Evolutionary conservation across 208 protist genomes (phyloP), one percentile per base, ranked within the genome.

Genomic region (Trypanosoma boissoni): DNA sequence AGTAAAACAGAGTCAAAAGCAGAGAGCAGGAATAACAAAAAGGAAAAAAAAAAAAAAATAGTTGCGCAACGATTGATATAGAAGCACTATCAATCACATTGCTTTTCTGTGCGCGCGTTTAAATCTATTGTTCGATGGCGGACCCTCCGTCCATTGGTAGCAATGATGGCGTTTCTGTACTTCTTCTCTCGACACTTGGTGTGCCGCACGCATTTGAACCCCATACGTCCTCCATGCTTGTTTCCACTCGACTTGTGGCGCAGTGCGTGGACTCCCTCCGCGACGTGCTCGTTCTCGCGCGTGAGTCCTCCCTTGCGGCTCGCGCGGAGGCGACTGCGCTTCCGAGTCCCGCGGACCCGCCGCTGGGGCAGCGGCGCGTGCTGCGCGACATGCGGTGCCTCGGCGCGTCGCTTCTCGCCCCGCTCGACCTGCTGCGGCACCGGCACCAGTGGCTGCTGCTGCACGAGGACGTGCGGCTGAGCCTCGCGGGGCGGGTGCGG

Each of bases 361-460:
- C 62, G 2, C 63, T 68, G 26, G 77, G 68, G 14, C 76, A 83
- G 34, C 57, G 62, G 44, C 73, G 76, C 8, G 58, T 85, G 34
- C 21, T 88, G 59, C 68, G 42, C 8, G 86, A 92, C 45, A 68
- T 84, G 69, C 55, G 54, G 6, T 58, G 58, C 9, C 49, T 92
- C 10, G 58, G 77, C 12, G 54, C 29, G 37, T 78, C 83, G 14
- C 29, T 92, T 26, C 51, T 79, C 0, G 39, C 77, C 24, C 86
- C 86, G 5, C 60, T 80, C 3, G 69, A 84, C 50, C 68, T 87
- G 16, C 56, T 87, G 42, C 74, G 71, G 28, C 61, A 80, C 26
- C 76, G 78, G 46, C 69, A 80, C 48, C 64, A 61, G 20, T 92
- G 86, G 81, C 62, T 92, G 9, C 52, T 83, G 9, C 44, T 88